Conservation (phyloP, 441 rosid species). For the Syzygium malaccense region DNA sequence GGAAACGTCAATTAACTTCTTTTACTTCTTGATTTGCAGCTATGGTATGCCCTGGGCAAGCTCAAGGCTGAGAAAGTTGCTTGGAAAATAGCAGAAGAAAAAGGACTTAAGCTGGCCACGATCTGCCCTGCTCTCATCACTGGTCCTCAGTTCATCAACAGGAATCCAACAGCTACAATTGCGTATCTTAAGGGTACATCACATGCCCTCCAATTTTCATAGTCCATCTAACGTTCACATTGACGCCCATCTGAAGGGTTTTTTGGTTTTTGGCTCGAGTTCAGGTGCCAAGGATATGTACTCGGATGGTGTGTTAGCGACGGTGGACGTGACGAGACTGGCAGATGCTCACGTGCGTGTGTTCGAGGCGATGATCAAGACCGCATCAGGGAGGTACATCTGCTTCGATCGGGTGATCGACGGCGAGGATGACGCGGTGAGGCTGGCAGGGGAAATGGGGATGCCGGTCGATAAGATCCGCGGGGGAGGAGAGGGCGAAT, state of each 20-base stretch:
- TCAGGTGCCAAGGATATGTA: slow-evolving; percentile 73
- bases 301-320: slow-evolving; percentile 53
- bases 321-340: slow-evolving; percentile 54
- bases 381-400: slow-evolving; percentile 67
- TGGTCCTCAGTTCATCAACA: slow-evolving; percentile 41
- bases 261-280: neutral
- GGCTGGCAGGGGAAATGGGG: slow-evolving; percentile 44
- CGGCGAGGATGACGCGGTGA: slow-evolving; percentile 27
- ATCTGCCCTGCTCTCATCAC: slow-evolving; percentile 70
- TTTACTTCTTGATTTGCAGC: slow-evolving; percentile 22
- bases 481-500: slow-evolving; percentile 10
- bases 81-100: slow-evolving; percentile 50
- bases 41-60: slow-evolving; percentile 91
- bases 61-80: slow-evolving; percentile 80
- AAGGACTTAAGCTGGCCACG: slow-evolving; percentile 50
- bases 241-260: neutral
- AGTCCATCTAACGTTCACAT: neutral
- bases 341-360: slow-evolving; percentile 65
- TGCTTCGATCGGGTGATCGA: slow-evolving; percentile 53
- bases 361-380: slow-evolving; percentile 45
- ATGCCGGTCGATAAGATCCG: slow-evolving; percentile 43
- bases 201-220: neutral
- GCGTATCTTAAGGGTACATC: slow-evolving; percentile 50
- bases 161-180: slow-evolving; percentile 55
- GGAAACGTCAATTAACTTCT: neutral